Evolutionary conservation across 768 basidiomycete genomes (phyloP).

Genomic region (Trametes sanguinea): DNA sequence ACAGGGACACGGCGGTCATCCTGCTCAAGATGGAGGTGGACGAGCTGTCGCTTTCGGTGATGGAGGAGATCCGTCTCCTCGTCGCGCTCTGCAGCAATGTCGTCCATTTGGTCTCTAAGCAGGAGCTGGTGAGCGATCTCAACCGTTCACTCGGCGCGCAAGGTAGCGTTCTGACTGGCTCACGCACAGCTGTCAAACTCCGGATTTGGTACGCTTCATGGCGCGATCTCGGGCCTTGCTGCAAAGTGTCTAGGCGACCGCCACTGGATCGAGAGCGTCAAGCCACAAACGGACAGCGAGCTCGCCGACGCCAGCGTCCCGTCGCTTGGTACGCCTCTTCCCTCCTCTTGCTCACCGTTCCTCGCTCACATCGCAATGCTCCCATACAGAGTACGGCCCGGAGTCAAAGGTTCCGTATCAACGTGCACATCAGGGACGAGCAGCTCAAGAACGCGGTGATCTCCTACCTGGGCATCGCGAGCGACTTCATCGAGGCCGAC

Average conservation of each 20-base stretch:
- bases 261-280: slow-evolving; percentile 56
- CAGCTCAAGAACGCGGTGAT: slow-evolving; percentile 63
- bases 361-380: neutral
- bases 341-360: neutral
- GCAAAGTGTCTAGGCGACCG: slow-evolving; percentile 67
- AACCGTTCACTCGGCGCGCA: neutral
- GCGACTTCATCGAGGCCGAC: slow-evolving; percentile 78
- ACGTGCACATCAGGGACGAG: slow-evolving; percentile 55
- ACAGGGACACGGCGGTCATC: slow-evolving; percentile 82
- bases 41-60: slow-evolving; percentile 57
- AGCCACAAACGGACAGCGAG: slow-evolving; percentile 70
- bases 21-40: slow-evolving; percentile 76
- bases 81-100: slow-evolving; percentile 70
- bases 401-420: slow-evolving; percentile 60
- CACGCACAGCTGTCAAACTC: slow-evolving; percentile 47
- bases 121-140: slow-evolving; percentile 66
- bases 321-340: slow-evolving; percentile 51
- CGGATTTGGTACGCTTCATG: slow-evolving; percentile 85
- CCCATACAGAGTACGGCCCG: slow-evolving; percentile 47
- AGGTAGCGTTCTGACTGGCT: slow-evolving; percentile 41
- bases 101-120: slow-evolving; percentile 68
- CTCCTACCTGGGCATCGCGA: slow-evolving; percentile 68
- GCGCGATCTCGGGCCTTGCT: slow-evolving; percentile 72
- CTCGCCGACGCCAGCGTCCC: slow-evolving; percentile 51
- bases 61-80: slow-evolving; percentile 82